Percentiles rank a stretch among this genome's conserved stretches.
phyloP scores from a whole-genome alignment of 23 red algal species.

The Pyropia haitanensis region DNA sequence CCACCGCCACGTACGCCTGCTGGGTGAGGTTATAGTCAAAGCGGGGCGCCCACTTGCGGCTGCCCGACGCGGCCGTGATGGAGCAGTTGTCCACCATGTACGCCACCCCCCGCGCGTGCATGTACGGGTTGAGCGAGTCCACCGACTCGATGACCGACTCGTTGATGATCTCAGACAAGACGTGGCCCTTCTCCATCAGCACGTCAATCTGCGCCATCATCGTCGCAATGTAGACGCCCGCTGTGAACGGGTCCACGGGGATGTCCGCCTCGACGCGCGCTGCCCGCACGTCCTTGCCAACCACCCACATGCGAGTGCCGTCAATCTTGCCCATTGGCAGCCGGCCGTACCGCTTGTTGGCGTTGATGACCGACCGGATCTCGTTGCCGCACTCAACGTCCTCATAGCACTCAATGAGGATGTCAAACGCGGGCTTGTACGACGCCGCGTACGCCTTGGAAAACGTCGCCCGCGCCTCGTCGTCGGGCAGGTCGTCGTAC shows the following conservation, averaged over 20 bases:
- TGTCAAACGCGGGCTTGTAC: constrained; percentile 92
- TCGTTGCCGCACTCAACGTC: constrained; percentile 93
- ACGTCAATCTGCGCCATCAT: constrained; percentile 99
- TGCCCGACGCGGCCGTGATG: constrained; percentile 72
- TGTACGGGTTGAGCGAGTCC: constrained; percentile 92
- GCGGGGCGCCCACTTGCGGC: constrained; percentile 93
- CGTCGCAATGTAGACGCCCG: constrained; percentile 89
- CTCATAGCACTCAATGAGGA: constrained; percentile 94
- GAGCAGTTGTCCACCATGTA: constrained; percentile 99
- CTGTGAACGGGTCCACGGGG: constrained; percentile 79
- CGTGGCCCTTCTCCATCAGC: constrained; percentile 85
- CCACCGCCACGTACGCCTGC: constrained; percentile 72
- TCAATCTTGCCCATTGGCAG: constrained; percentile 95
- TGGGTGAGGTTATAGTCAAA: constrained; percentile 97
- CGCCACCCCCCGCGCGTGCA: constrained; percentile 93
- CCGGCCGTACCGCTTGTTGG: constrained; percentile 46
- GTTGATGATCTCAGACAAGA: constrained; percentile 90
- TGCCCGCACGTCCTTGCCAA: constrained; percentile 74
- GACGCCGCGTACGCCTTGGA: constrained; percentile 80
- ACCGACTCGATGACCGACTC: constrained; percentile 99
- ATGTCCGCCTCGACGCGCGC: constrained; percentile 22
- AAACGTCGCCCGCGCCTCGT: constrained; percentile 59
- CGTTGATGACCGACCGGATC: constrained; percentile 89
- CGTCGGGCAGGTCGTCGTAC: constrained; percentile 72
- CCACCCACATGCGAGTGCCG: constrained; percentile 90